Percentiles rank a stretch among this genome's conserved stretches.
These are phyloP conservation scores for Microbotryum silenes-acaulis DNA, from an alignment of 1,284 basidiomycete species.

Conservation along the genomic window DNA sequence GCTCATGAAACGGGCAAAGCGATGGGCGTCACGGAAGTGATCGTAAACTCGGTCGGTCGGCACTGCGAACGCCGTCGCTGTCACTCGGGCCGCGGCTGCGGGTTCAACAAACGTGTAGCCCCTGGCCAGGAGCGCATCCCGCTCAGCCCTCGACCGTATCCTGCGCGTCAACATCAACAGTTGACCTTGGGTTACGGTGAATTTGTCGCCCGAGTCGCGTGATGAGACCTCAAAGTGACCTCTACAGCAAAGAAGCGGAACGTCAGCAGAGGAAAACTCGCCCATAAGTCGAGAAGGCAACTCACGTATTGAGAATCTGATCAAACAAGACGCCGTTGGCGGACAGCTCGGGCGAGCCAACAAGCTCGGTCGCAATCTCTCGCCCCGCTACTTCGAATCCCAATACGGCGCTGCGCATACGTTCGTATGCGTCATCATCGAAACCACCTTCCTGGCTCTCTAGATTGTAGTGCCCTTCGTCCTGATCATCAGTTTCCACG, in stretches of 20 bases:
- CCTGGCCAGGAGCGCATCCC: conserved; percentile 40
- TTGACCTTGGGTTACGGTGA: conserved; percentile 45
- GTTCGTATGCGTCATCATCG: conserved; percentile 4
- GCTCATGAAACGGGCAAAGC: conserved; percentile 40
- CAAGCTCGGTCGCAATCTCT: conserved; percentile 17
- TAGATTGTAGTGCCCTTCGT: too few relatives aligned
- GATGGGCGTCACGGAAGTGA: conserved; percentile 41
- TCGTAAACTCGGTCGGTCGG: conserved; percentile 42
- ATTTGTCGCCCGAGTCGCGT: conserved; percentile 25
- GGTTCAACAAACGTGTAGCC: conserved; percentile 45
- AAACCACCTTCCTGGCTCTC: too few relatives aligned
- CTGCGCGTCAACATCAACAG: conserved; percentile 44
- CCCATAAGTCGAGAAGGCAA: background rate
- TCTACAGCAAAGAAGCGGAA: conserved; percentile 13
- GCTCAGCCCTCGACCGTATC: conserved; percentile 40
- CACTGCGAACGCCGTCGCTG: conserved; percentile 43
- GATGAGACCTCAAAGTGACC: conserved; percentile 35
- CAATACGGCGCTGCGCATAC: conserved; percentile 13
- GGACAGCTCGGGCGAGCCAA: conserved; percentile 8
- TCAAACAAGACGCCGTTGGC: conserved; percentile 44
- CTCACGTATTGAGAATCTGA: conserved; percentile 45
- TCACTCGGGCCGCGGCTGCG: conserved; percentile 39
- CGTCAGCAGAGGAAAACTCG: background rate
- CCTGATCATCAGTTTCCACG: too few relatives aligned
- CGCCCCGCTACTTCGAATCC: conserved; percentile 25